phyloP scores from a whole-genome alignment of 805 yeast genomes.

The Candida morakotiae region DNA sequence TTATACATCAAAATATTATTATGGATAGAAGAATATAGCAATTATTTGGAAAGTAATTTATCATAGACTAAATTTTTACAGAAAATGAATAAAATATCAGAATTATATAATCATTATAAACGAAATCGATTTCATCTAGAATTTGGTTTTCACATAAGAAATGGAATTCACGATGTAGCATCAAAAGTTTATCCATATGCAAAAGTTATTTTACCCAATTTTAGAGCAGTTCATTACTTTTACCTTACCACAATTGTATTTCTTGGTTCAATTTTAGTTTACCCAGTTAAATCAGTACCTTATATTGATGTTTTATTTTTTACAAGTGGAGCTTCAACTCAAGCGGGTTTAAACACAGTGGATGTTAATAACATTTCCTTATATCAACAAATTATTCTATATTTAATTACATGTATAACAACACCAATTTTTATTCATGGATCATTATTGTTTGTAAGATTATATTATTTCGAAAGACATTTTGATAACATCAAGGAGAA shows the following conservation, averaged over 20 bases:
- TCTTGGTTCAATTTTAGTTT: conserved; percentile 69
- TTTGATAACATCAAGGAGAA: conserved; percentile 76
- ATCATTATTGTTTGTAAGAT: conserved; percentile 65
- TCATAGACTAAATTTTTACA: no score
- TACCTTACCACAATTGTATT: conserved; percentile 61
- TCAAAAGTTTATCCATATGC: conserved; percentile 39
- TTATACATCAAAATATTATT: no score
- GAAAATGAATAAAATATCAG: conserved; percentile 2
- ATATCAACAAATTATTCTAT: conserved; percentile 79
- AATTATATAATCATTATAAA: conserved; percentile 6
- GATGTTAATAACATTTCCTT: conserved; percentile 58
- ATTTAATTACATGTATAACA: conserved; percentile 57
- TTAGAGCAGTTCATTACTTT: conserved; percentile 64
- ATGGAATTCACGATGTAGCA: conserved; percentile 31
- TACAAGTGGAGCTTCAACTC: conserved; percentile 75
- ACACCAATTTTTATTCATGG: conserved; percentile 91
- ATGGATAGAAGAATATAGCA: conserved; percentile 4
- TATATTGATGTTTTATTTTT: conserved; percentile 82
- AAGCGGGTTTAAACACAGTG: conserved; percentile 86
- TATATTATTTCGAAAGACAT: conserved; percentile 85
- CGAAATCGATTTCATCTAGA: conserved; percentile 9
- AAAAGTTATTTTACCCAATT: conserved; percentile 44
- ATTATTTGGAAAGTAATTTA: neutral
- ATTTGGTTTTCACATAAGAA: conserved; percentile 20
- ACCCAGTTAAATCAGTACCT: conserved; percentile 59